Percentiles rank a stretch among this genome's conserved stretches.
These are phyloP conservation scores for Saraca asoca DNA, from an alignment of 331 rosid genomes.

Conservation along the genomic window DNA sequence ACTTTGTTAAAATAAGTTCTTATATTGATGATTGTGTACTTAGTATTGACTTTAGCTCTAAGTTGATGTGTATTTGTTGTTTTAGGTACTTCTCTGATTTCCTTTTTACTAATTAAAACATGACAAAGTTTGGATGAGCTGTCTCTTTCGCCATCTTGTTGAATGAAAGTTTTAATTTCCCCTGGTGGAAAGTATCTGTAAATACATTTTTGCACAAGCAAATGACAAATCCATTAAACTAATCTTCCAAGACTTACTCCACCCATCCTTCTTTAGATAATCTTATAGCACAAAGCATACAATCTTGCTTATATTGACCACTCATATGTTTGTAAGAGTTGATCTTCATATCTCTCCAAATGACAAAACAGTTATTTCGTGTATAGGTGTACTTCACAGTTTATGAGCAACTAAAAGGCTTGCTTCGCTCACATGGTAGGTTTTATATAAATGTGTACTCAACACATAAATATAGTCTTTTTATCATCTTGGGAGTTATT, in stretches of 20 bases:
- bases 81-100: conserved; percentile 1
- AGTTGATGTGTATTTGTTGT: not conserved
- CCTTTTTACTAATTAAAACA: not conserved
- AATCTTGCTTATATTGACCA: conserved; percentile 9
- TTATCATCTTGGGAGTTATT: conserved; percentile 4
- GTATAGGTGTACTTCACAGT: conserved; percentile 87
- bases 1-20: conserved; percentile 8
- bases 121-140: conserved; percentile 7
- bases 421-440: conserved; percentile 71
- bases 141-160: not conserved
- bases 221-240: conserved; percentile 11
- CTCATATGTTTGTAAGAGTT: conserved; percentile 20
- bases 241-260: conserved; percentile 8
- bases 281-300: conserved; percentile 3
- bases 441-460: conserved; percentile 26
- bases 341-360: conserved; percentile 30
- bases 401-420: conserved; percentile 78
- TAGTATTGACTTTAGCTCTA: not conserved
- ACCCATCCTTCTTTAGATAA: conserved; percentile 12
- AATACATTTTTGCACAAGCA: not conserved
- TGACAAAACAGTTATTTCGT: conserved; percentile 38
- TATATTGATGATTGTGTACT: not conserved
- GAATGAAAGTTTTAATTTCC: not conserved
- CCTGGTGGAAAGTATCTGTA: not conserved
- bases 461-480: conserved; percentile 13